phyloP scores from a whole-genome alignment of 768 basidiomycete species.

The Grammothele lineata region DNA sequence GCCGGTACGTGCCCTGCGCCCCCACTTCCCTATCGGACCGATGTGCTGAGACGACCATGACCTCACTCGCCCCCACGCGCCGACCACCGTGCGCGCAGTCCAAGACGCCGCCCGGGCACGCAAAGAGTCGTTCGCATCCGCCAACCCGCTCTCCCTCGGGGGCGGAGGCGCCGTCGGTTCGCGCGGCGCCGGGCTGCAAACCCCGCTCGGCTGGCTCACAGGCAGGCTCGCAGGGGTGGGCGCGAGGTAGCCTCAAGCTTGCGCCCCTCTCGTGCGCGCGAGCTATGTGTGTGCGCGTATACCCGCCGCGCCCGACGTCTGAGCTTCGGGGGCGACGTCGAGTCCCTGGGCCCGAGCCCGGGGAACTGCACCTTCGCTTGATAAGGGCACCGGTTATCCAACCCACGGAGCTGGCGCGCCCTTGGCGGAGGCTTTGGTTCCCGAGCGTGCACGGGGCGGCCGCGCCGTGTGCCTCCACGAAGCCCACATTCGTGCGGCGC shows the following conservation, averaged over 20 bases:
- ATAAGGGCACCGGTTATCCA: slow-evolving; percentile 5
- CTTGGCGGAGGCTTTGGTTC: no score
- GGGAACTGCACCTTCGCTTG: slow-evolving; percentile 6
- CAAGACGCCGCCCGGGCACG: slow-evolving; percentile 66
- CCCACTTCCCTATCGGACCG: no score
- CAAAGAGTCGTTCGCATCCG: slow-evolving; percentile 74
- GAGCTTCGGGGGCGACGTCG: no score
- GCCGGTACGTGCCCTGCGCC: slow-evolving; percentile 44
- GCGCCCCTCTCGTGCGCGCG: neutral
- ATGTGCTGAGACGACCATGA: no score
- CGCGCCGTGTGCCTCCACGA: no score
- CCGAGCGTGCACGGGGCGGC: no score
- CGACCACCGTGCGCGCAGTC: slow-evolving; percentile 36
- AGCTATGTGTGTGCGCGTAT: no score
- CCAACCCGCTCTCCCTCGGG: slow-evolving; percentile 79
- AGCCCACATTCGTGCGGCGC: no score
- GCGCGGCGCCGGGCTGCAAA: slow-evolving; percentile 55
- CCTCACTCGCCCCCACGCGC: no score
- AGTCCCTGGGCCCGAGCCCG: slow-evolving; percentile 3
- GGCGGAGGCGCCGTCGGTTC: slow-evolving; percentile 46
- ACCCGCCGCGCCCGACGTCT: no score
- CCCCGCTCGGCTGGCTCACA: slow-evolving; percentile 78
- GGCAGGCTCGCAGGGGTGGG: slow-evolving; percentile 67
- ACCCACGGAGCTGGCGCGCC: no score
- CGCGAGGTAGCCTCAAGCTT: slow-evolving; percentile 35